phyloP scores from a whole-genome alignment of 129 eudicot genomes.

The Scalesia atractyloides region DNA sequence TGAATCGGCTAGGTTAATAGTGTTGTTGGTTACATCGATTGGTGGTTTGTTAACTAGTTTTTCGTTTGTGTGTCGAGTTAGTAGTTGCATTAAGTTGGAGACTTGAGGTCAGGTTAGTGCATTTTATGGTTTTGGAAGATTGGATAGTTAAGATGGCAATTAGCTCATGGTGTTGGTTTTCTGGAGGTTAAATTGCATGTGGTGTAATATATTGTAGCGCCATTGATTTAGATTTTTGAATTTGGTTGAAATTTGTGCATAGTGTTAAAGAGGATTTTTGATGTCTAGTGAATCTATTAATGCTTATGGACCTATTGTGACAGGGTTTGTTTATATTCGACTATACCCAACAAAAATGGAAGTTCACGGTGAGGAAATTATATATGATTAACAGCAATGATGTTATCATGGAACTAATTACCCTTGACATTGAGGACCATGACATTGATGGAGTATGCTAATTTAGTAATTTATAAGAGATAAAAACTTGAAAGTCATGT shows the following conservation, averaged over 20 bases:
- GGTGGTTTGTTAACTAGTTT: neutral
- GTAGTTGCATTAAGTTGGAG: conserved; percentile 30
- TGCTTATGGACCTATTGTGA: neutral
- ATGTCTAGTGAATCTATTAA: neutral
- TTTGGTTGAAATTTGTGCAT: neutral
- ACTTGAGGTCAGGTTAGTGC: conserved; percentile 1
- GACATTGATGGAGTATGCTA: neutral
- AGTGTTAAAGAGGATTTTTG: neutral
- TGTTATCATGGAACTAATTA: conserved; percentile 3
- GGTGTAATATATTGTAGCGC: conserved; percentile 8
- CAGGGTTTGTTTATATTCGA: neutral
- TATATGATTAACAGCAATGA: conserved; percentile 2
- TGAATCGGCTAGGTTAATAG: conserved; percentile 8
- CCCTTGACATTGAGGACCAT: neutral
- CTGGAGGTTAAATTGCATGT: conserved; percentile 7
- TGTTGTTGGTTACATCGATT: neutral
- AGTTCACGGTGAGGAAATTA: conserved; percentile 15
- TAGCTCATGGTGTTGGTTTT: neutral
- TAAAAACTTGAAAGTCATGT: neutral
- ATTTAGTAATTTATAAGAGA: neutral
- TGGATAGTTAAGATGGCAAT: neutral
- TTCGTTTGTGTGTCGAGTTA: conserved; percentile 2
- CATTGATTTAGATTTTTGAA: neutral
- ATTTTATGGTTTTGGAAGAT: conserved; percentile 22
- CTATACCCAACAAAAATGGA: conserved; percentile 1